Evolutionary conservation across 1,284 basidiomycete species (phyloP), one percentile per base, ranked within the genome.

Genomic region (Tilletia indica): DNA sequence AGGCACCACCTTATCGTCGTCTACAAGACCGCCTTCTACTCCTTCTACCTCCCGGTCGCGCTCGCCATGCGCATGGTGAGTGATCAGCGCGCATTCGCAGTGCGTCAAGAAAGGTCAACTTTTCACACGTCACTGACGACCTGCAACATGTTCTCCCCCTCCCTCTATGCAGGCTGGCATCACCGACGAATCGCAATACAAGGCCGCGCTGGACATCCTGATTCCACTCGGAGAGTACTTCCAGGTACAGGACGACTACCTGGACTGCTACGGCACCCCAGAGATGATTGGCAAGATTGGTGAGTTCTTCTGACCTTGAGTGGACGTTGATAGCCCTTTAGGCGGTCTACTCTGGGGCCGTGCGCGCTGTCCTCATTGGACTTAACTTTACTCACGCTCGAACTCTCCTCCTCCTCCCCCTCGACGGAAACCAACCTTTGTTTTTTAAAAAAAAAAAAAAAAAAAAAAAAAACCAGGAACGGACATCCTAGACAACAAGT

Each of bases 401-500:
- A 31, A 14, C 25, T n/a, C 63, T 12, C 66, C 31, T 16, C 36
- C 19, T 42, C 36, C 42, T 36, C 25, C 31, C 5, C 47, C 69
- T 6, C 31, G 21, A 16, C 34, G 48, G 25, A 31, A 31, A 31
- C 25, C 25, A 51, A 72, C 25, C 25, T 31, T 31, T 2, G n/a
- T n/a, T n/a, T n/a, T n/a, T n/a, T n/a, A n/a, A n/a, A n/a, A n/a
- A n/a, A n/a, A n/a, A n/a, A n/a, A n/a, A n/a, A n/a, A n/a, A n/a
- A n/a, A n/a, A n/a, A n/a, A n/a, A 31, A 31, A 0, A 31, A 31
- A 61, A 98, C 76, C 51, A 54, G 97, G 96, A 42, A 98, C 96
- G 25, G 97, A 99, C 85, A 99, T 99, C 81, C 86, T 97, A 72
- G 96, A 99, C 87, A 98, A 98, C 89, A 99, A 99, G 87, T 99